Conservation (phyloP, 1,284 basidiomycete genomes). For the Tilletia indica region DNA sequence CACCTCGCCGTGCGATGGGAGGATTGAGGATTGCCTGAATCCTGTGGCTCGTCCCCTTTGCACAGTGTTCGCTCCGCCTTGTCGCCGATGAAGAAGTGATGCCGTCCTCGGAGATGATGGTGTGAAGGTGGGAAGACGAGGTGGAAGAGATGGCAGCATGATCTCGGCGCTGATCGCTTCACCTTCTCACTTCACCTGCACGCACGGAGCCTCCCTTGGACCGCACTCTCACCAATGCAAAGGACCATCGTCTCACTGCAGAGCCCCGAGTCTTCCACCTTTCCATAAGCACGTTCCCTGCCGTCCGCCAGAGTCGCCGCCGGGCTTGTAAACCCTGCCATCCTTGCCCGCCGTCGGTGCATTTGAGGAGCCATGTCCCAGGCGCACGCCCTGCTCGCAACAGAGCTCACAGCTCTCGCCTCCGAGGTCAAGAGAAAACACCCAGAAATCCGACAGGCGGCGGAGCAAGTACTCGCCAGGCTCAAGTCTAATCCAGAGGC, state of each 20-base stretch:
- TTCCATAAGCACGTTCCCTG: too few species aligned
- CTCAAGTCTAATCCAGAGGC: constrained; percentile 38
- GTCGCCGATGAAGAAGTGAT: neutral
- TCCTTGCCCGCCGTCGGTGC: neutral
- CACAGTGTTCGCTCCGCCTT: neutral
- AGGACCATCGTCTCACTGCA: too few species aligned
- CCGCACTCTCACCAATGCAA: too few species aligned
- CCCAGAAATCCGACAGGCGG: constrained; percentile 49
- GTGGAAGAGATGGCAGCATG: too few species aligned
- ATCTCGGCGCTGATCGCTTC: too few species aligned
- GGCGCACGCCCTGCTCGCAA: constrained; percentile 32
- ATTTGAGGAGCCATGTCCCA: constrained; percentile 35
- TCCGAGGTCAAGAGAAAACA: constrained; percentile 51
- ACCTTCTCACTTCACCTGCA: too few species aligned
- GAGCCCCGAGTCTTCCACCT: too few species aligned
- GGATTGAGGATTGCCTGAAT: neutral
- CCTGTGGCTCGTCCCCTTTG: neutral
- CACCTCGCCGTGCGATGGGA: neutral
- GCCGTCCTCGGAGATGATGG: neutral
- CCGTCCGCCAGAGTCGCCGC: too few species aligned
- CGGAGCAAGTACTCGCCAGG: constrained; percentile 36
- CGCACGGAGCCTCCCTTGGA: too few species aligned
- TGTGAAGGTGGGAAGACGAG: neutral
- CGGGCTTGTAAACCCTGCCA: too few species aligned
- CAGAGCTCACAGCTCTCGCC: constrained; percentile 49